Evolutionary conservation across 1,284 basidiomycete species (phyloP).

Genomic region (Naganishia albida): DNA sequence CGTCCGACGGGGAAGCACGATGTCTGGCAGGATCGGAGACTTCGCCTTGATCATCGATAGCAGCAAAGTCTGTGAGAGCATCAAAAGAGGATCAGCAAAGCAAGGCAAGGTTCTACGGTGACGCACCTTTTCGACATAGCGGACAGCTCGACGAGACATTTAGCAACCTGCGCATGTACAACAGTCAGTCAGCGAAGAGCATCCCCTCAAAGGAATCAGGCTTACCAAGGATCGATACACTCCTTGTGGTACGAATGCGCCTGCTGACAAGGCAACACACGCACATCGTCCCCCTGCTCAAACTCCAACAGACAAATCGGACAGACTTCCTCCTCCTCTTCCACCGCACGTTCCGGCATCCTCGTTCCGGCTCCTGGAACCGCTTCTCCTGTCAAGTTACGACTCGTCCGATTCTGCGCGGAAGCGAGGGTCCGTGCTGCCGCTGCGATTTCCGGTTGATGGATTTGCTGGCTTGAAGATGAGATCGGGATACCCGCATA

Average conservation of each 20-base stretch:
- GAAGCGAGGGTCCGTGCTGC: slow-evolving; percentile 32
- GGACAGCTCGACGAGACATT: slow-evolving; percentile 88
- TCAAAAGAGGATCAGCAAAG: background rate
- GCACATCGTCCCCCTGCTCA: slow-evolving; percentile 84
- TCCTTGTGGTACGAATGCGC: slow-evolving; percentile 80
- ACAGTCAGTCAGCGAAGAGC: slow-evolving; percentile 44
- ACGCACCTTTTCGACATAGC: slow-evolving; percentile 79
- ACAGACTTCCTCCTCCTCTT: slow-evolving; percentile 69
- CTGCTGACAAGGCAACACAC: slow-evolving; percentile 83
- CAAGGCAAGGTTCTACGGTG: background rate
- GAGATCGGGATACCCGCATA: slow-evolving; percentile 6
- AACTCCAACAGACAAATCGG: slow-evolving; percentile 93
- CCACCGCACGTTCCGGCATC: slow-evolving; percentile 2
- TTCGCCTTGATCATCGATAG: slow-evolving; percentile 35
- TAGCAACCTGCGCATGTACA: slow-evolving; percentile 70
- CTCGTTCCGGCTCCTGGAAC: background rate
- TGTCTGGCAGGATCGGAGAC: slow-evolving; percentile 6
- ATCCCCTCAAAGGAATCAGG: background rate
- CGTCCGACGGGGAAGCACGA: background rate
- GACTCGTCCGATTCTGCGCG: slow-evolving; percentile 11
- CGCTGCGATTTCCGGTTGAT: slow-evolving; percentile 32
- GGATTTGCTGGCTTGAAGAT: background rate
- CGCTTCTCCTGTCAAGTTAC: slow-evolving; percentile 11
- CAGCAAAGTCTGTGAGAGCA: slow-evolving; percentile 46
- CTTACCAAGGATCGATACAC: slow-evolving; percentile 54